A percentile compares a stretch with the other conserved stretches of the same genome.
These are phyloP conservation scores for Phaeophleospora eucalypticola DNA, from an alignment of 2,329 filamentous ascomycete species.

Conservation along the genomic window DNA sequence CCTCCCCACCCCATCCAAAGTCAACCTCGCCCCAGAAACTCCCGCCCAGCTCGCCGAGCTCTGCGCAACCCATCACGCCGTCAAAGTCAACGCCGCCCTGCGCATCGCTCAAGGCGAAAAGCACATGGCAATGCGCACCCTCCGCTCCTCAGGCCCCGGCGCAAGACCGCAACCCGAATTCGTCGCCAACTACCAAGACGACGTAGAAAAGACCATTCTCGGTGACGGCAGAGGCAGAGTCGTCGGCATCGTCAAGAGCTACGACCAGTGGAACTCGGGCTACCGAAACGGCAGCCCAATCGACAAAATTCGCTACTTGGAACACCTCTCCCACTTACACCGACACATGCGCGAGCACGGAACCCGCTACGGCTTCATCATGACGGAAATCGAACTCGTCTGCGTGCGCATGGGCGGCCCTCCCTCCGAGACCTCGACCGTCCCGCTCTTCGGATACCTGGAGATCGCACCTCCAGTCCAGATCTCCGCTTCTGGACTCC, in stretches of 20 bases:
- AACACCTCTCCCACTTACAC: conserved; percentile 80
- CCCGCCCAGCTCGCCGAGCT: conserved; percentile 71
- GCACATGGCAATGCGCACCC: conserved; percentile 49
- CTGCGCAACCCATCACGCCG: conserved; percentile 73
- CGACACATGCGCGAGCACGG: conserved; percentile 89
- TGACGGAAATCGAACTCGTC: conserved; percentile 92
- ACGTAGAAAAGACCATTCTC: conserved; percentile 46
- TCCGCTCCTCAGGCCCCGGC: conserved; percentile 29
- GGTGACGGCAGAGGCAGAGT: conserved; percentile 55
- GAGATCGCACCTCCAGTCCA: conserved; percentile 63
- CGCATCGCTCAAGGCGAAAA: conserved; percentile 70
- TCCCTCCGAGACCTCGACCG: conserved; percentile 34
- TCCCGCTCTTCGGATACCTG: conserved; percentile 83
- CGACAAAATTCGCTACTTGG: conserved; percentile 83
- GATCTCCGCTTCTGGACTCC: conserved; percentile 37
- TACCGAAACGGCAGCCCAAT: conserved; percentile 84
- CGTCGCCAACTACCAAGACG: conserved; percentile 58
- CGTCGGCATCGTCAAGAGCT: conserved; percentile 83
- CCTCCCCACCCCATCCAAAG: conserved; percentile 55
- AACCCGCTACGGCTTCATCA: conserved; percentile 91
- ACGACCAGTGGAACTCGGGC: conserved; percentile 90
- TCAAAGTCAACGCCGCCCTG: conserved; percentile 82
- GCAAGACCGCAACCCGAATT: conserved; percentile 60
- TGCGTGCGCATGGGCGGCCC: conserved; percentile 73
- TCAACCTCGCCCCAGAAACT: conserved; percentile 62